These are phyloP conservation scores for Galeopsis tetrahit DNA, from an alignment of 257 asterid species.

Conservation along the genomic window DNA sequence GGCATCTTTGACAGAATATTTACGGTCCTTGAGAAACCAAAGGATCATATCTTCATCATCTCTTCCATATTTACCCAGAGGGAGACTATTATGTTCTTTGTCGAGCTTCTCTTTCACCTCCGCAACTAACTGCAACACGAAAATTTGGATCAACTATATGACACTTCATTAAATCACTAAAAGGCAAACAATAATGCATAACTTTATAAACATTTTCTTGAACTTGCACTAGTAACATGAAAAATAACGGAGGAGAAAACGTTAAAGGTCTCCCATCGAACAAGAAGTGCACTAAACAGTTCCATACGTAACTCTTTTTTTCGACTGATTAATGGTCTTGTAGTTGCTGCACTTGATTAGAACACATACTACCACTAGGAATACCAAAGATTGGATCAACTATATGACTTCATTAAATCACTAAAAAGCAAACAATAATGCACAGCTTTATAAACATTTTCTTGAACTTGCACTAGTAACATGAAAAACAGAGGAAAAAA, in stretches of 20 bases:
- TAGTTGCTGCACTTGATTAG: too few species aligned
- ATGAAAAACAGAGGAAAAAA: neutral
- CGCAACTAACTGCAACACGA: conserved; percentile 60
- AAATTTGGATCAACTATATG: conserved; percentile 18
- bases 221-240: neutral
- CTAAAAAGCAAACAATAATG: too few species aligned
- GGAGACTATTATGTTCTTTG: conserved; percentile 63
- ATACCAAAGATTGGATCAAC: too few species aligned
- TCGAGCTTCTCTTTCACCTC: conserved; percentile 77
- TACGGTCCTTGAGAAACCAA: conserved; percentile 80
- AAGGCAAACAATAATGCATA: neutral
- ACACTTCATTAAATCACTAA: conserved; percentile 3
- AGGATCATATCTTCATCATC: conserved; percentile 84
- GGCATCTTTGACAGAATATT: conserved; percentile 66
- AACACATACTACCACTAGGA: too few species aligned
- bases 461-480: neutral
- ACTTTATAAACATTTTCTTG: neutral
- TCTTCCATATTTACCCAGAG: conserved; percentile 77
- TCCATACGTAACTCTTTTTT: neutral
- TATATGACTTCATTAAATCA: too few species aligned
- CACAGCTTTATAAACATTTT: neutral
- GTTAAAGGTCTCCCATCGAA: neutral
- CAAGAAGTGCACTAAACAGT: neutral
- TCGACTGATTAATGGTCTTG: neutral
- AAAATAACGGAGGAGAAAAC: neutral